phyloP scores from a whole-genome alignment of 2,329 filamentous ascomycete genomes.

The Pseudogymnoascus sp. region DNA sequence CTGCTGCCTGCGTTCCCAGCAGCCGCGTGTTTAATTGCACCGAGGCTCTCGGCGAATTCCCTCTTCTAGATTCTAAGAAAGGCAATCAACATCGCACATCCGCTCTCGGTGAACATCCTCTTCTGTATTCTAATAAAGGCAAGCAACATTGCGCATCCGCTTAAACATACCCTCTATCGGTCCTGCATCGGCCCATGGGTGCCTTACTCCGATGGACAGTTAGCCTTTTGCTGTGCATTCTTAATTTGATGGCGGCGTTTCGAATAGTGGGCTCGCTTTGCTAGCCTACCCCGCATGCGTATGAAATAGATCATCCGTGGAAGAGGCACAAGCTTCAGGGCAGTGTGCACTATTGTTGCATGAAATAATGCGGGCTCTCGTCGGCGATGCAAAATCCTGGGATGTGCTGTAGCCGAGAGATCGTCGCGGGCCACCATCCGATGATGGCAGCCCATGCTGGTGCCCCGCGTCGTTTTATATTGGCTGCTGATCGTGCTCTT shows the following conservation, averaged over 20 bases:
- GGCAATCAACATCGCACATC: too few species aligned
- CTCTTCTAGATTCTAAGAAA: too few species aligned
- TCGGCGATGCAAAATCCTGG: neutral
- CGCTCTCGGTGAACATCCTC: neutral
- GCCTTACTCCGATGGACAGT: neutral
- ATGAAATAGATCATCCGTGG: neutral
- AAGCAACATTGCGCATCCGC: neutral
- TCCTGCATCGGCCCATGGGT: neutral
- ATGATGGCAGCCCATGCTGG: neutral
- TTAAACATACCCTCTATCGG: neutral
- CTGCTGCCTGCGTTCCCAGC: neutral
- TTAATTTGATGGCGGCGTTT: neutral
- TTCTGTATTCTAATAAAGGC: neutral
- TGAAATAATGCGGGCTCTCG: neutral
- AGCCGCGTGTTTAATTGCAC: neutral
- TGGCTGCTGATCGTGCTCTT: neutral
- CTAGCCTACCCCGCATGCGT: neutral
- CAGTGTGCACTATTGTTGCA: neutral
- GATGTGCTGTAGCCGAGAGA: neutral
- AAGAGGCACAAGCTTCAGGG: neutral
- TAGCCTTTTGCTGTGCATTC: neutral
- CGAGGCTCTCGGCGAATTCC: neutral
- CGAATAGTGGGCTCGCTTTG: neutral
- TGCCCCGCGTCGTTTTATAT: neutral
- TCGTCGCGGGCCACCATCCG: neutral